A percentile compares a stretch with the other conserved stretches of the same genome.
Evolutionary conservation across 2,329 filamentous ascomycete species (phyloP).

Genomic region (Fusarium subglutinans): DNA sequence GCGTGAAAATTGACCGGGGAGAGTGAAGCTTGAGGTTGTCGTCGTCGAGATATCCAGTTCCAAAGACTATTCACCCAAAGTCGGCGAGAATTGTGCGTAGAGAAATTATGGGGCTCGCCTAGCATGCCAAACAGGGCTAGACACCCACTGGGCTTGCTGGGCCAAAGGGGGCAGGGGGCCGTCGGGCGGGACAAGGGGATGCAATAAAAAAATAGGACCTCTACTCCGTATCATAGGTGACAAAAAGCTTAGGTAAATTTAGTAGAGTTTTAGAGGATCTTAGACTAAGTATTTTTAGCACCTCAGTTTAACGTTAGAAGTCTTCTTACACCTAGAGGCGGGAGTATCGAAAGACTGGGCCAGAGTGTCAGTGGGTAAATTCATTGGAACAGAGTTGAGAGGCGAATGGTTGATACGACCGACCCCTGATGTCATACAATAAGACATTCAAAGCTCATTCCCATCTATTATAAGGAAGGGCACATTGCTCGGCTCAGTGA

Average conservation of each 20-base stretch:
- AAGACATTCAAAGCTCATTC: not conserved
- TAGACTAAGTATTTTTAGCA: no score
- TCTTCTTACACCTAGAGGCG: no score
- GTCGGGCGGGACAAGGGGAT: not conserved
- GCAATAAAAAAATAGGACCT: no score
- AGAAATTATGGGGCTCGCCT: conserved; percentile 53
- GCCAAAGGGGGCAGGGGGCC: not conserved
- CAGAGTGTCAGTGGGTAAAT: not conserved
- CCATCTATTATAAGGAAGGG: not conserved
- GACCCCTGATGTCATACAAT: conserved; percentile 17
- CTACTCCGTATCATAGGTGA: no score
- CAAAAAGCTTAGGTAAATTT: no score
- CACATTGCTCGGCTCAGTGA: not conserved
- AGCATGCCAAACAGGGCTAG: conserved; percentile 46
- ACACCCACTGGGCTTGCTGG: not conserved
- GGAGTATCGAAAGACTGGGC: not conserved
- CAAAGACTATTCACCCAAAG: conserved; percentile 24
- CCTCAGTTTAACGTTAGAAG: no score
- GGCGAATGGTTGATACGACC: conserved; percentile 4
- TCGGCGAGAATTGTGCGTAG: conserved; percentile 38
- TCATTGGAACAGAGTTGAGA: conserved; percentile 3
- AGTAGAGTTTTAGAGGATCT: no score
- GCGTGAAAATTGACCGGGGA: conserved; percentile 41
- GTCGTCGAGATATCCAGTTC: conserved; percentile 39
- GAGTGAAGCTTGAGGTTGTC: conserved; percentile 43